Evolutionary conservation across 495 filamentous ascomycete genomes (phyloP).

Genomic region (Penicillium tannophilum): DNA sequence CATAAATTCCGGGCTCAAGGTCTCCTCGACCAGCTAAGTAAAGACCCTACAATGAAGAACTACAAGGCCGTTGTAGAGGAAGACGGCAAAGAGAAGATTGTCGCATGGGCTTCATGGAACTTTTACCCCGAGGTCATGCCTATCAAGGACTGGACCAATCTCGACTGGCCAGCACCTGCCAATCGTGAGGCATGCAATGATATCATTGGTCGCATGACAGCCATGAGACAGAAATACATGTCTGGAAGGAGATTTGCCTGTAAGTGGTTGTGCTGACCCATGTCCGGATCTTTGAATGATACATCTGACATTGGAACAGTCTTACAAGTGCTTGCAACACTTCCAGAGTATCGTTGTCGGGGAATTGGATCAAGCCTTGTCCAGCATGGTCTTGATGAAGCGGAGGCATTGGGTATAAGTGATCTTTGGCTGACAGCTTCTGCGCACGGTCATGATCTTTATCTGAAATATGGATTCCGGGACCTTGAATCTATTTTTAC

Average conservation of each 20-base stretch:
- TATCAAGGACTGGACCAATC: conserved; percentile 15
- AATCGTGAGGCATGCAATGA: conserved; percentile 8
- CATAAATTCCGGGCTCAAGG: conserved; percentile 7
- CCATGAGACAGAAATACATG: conserved; percentile 14
- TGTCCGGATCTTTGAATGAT: background rate
- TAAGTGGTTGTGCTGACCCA: background rate
- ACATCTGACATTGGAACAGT: background rate
- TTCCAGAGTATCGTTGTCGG: conserved; percentile 10
- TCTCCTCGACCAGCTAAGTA: conserved; percentile 3
- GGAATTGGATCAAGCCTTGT: conserved; percentile 15
- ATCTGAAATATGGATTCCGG: conserved; percentile 17
- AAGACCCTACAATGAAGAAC: conserved; percentile 1
- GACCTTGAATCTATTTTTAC: conserved; percentile 11
- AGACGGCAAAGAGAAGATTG: conserved; percentile 12
- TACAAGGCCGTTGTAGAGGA: conserved; percentile 16
- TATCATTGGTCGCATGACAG: background rate
- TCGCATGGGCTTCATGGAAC: conserved; percentile 12
- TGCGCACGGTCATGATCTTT: conserved; percentile 15
- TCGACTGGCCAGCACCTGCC: conserved; percentile 6
- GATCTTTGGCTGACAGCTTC: conserved; percentile 17
- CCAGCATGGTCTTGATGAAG: conserved; percentile 10
- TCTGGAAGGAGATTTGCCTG: conserved; percentile 13
- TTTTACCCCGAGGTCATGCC: conserved; percentile 9
- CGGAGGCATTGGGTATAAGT: background rate
- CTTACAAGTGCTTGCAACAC: conserved; percentile 17